A percentile compares a stretch with the other conserved stretches of the same genome.
These are phyloP conservation scores for Hyphopichia khmerensis DNA, from an alignment of 1,139 yeast species.

Conservation along the genomic window DNA sequence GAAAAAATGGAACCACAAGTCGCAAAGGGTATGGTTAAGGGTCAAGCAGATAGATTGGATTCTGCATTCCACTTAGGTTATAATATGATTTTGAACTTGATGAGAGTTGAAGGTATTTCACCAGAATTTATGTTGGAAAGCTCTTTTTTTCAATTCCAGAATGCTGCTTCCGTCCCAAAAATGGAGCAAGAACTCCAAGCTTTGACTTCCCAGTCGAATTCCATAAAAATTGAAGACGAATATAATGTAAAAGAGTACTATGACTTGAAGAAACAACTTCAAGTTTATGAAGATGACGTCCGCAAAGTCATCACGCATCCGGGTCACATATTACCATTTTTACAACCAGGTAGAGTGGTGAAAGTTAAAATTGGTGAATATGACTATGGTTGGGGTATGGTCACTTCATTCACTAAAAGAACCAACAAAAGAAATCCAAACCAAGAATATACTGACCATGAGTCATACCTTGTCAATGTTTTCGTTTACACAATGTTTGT, in stretches of 20 bases:
- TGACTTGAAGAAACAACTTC: slow-evolving; percentile 72
- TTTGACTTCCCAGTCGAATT: slow-evolving; percentile 48
- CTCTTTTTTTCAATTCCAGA: slow-evolving; percentile 94
- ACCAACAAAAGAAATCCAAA: slow-evolving; percentile 54
- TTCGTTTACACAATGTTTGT: slow-evolving; percentile 76
- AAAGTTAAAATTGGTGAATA: slow-evolving; percentile 56
- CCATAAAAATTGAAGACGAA: slow-evolving; percentile 69
- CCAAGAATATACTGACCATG: slow-evolving; percentile 68
- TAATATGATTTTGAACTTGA: slow-evolving; percentile 91
- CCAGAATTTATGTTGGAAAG: slow-evolving; percentile 96
- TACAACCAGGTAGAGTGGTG: slow-evolving; percentile 86
- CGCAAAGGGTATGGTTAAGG: slow-evolving; percentile 99
- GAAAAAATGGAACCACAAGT: slow-evolving; percentile 99
- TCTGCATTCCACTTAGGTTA: slow-evolving; percentile 97
- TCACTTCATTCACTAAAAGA: slow-evolving; percentile 74
- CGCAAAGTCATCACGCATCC: slow-evolving; percentile 91
- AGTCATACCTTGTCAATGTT: slow-evolving; percentile 83
- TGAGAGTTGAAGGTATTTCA: slow-evolving; percentile 97
- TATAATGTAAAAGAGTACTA: slow-evolving; percentile 74
- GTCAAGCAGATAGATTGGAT: slow-evolving; percentile 94
- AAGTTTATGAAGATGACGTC: slow-evolving; percentile 70
- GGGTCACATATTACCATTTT: slow-evolving; percentile 73
- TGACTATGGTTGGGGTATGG: slow-evolving; percentile 96
- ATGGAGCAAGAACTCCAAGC: slow-evolving; percentile 65
- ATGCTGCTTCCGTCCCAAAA: slow-evolving; percentile 83